Evolutionary conservation across 495 filamentous ascomycete genomes (phyloP).

Genomic region (Evernia prunastri): DNA sequence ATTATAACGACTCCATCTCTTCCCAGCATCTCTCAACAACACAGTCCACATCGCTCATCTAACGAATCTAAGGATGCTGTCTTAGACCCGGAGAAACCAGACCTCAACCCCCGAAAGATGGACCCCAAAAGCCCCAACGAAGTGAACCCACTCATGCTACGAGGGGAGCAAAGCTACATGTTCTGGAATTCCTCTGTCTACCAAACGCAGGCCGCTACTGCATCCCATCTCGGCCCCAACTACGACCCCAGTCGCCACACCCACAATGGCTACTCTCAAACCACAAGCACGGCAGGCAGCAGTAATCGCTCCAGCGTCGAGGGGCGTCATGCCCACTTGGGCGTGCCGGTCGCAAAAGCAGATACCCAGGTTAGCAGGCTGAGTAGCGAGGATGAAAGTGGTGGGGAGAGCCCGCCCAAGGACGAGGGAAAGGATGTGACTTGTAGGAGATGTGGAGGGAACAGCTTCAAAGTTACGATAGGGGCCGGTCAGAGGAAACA

Average conservation of each 20-base stretch:
- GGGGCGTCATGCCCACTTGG: conserved; percentile 13
- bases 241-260: conserved; percentile 19
- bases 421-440: conserved; percentile 31
- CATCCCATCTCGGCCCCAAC: conserved; percentile 32
- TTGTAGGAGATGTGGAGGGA: conserved; percentile 45
- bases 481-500: conserved; percentile 38
- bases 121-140: conserved; percentile 13
- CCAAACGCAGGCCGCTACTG: conserved; percentile 37
- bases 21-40: conserved; percentile 35
- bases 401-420: conserved; percentile 8
- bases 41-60: conserved; percentile 33
- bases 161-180: conserved; percentile 47
- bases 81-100: conserved; percentile 24
- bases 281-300: conserved; percentile 22
- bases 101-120: conserved; percentile 24
- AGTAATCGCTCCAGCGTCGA: conserved; percentile 23
- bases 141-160: conserved; percentile 45
- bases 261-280: conserved; percentile 15
- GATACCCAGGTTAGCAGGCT: conserved; percentile 37
- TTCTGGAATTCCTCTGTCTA: conserved; percentile 48
- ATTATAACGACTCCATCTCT: conserved; percentile 28
- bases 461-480: conserved; percentile 47
- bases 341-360: conserved; percentile 24
- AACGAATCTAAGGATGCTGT: conserved; percentile 26
- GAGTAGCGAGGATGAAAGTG: conserved; percentile 38